These are phyloP conservation scores for Termitomyces sp. DNA, from an alignment of 768 basidiomycete genomes.

Conservation along the genomic window DNA sequence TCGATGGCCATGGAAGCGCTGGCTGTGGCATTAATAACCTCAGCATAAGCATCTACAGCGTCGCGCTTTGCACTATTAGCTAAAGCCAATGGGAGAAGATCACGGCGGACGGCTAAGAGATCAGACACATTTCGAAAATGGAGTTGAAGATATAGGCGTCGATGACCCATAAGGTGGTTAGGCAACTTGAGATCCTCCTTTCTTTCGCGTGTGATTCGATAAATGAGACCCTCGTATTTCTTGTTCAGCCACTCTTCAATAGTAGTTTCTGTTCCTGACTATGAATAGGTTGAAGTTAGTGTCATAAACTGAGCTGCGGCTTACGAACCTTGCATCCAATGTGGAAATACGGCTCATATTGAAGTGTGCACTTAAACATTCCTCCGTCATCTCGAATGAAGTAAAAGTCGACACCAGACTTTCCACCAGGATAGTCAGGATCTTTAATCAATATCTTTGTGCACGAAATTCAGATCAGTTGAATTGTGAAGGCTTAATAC, in stretches of 20 bases:
- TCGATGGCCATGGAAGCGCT: constrained; percentile 65
- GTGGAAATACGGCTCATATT: constrained; percentile 93
- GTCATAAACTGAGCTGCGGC: constrained; percentile 3
- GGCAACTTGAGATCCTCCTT: constrained; percentile 96
- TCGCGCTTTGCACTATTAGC: constrained; percentile 90
- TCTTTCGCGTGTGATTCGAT: constrained; percentile 70
- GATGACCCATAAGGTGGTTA: constrained; percentile 96
- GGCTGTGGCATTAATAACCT: constrained; percentile 83
- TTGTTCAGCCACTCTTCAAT: constrained; percentile 97
- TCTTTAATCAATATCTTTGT: constrained; percentile 82
- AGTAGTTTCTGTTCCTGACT: constrained; percentile 82
- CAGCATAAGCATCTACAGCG: constrained; percentile 96
- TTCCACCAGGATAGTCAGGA: constrained; percentile 77
- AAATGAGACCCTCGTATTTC: constrained; percentile 85
- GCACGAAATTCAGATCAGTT: background rate
- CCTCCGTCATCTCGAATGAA: constrained; percentile 97
- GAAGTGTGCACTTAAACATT: constrained; percentile 92
- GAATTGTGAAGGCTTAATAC: background rate
- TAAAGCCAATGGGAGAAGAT: constrained; percentile 84
- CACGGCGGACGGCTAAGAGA: constrained; percentile 81
- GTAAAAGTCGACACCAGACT: constrained; percentile 91
- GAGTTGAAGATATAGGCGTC: constrained; percentile 82
- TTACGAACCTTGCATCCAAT: constrained; percentile 84
- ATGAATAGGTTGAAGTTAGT: background rate
- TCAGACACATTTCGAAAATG: constrained; percentile 94